Evolutionary conservation across 371 early-diverging fungal species (phyloP).

Genomic region (Mortierella sp.): DNA sequence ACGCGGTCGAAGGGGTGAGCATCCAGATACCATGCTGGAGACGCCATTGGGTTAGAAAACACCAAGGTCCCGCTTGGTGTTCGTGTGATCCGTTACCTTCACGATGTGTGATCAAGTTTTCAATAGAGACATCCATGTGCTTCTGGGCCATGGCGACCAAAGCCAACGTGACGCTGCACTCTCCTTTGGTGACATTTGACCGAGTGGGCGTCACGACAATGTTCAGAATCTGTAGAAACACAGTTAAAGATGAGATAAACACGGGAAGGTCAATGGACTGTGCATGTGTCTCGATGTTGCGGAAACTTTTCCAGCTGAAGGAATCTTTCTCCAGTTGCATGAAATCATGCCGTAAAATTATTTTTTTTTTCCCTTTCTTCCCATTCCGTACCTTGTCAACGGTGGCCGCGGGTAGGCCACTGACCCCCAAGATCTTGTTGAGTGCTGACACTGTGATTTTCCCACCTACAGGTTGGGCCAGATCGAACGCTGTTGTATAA

Average conservation of each 20-base stretch:
- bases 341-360: no score
- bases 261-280: background rate
- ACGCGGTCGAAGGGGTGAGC: no score
- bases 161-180: slow-evolving; percentile 77
- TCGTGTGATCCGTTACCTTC: no score
- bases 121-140: slow-evolving; percentile 71
- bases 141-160: slow-evolving; percentile 81
- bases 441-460: slow-evolving; percentile 63
- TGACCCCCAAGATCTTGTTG: slow-evolving; percentile 60
- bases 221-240: slow-evolving; percentile 40
- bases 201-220: slow-evolving; percentile 61
- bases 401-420: slow-evolving; percentile 61
- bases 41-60: no score
- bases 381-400: slow-evolving; percentile 62
- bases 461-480: slow-evolving; percentile 62
- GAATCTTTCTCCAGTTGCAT: no score
- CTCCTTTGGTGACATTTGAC: slow-evolving; percentile 67
- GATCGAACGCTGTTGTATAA: slow-evolving; percentile 66
- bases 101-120: slow-evolving; percentile 60
- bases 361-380: no score
- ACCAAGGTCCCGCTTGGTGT: no score
- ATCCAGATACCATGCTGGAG: no score
- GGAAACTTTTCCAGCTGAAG: no score
- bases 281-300: background rate
- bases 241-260: background rate